Percentiles rank a stretch among this genome's conserved stretches.
Conservation (phyloP, 1,284 basidiomycete species). For the Afroboletus lepidellus region DNA sequence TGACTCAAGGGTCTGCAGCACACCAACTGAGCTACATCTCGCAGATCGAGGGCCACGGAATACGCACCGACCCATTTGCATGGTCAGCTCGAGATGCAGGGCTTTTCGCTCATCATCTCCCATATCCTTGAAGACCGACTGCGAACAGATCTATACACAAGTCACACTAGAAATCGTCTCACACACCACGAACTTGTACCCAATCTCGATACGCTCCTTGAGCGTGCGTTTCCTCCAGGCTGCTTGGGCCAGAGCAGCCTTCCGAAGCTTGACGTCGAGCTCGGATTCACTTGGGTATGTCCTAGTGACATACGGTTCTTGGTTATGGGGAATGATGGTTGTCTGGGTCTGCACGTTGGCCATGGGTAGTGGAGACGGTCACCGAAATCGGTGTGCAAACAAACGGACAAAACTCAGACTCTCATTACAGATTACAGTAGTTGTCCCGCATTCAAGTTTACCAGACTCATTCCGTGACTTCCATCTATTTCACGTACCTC, state of each 20-base stretch:
- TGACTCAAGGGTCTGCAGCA: constrained; percentile 71
- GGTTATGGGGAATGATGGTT: constrained; percentile 66
- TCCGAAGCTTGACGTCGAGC: constrained; percentile 58
- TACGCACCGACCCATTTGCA: constrained; percentile 76
- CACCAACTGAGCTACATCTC: not conserved
- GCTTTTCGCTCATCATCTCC: constrained; percentile 24
- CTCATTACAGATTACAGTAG: too few relatives aligned
- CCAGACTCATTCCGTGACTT: too few relatives aligned
- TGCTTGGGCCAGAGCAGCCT: constrained; percentile 67
- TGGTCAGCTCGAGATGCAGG: constrained; percentile 57
- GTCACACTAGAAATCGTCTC: not conserved
- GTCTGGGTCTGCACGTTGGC: constrained; percentile 46
- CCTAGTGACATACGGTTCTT: constrained; percentile 46
- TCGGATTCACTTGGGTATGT: constrained; percentile 55
- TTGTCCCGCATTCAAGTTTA: too few relatives aligned
- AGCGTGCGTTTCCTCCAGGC: constrained; percentile 70
- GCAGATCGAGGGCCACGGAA: not conserved
- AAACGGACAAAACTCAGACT: too few relatives aligned
- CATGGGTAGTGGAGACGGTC: constrained; percentile 12
- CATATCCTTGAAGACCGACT: constrained; percentile 77
- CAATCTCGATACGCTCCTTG: constrained; percentile 70
- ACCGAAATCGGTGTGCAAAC: too few relatives aligned
- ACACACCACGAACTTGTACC: constrained; percentile 72
- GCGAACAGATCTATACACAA: not conserved
- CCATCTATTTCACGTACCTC: too few relatives aligned